A percentile compares a stretch with the other conserved stretches of the same genome.
Evolutionary conservation across 148 eudicot genomes (phyloP).

Genomic region (Polygonum aviculare): DNA sequence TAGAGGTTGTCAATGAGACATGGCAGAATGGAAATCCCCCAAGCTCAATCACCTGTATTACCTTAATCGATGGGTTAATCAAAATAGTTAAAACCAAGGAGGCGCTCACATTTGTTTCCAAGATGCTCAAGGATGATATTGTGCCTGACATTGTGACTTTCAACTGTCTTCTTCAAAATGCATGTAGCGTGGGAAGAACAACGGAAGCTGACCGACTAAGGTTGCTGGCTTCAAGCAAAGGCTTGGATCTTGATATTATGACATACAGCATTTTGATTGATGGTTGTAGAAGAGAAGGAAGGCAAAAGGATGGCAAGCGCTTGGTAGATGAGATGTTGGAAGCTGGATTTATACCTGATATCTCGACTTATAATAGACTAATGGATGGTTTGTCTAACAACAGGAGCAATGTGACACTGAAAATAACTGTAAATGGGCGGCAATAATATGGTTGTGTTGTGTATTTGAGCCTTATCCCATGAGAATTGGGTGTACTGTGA

Average conservation of each 20-base stretch:
- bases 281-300: constrained; percentile 64
- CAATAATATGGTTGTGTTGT: background rate
- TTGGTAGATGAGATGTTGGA: constrained; percentile 91
- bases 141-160: constrained; percentile 74
- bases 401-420: background rate
- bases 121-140: constrained; percentile 54
- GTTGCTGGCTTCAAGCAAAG: constrained; percentile 68
- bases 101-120: constrained; percentile 39
- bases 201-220: constrained; percentile 63
- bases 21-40: constrained; percentile 67
- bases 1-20: constrained; percentile 49
- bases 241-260: constrained; percentile 52
- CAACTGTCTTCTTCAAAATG: constrained; percentile 65
- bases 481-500: background rate
- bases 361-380: constrained; percentile 62
- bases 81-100: constrained; percentile 31
- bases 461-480: background rate
- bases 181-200: constrained; percentile 44
- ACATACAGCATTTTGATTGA: constrained; percentile 60
- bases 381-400: constrained; percentile 38
- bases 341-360: constrained; percentile 63
- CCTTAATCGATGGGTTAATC: constrained; percentile 71
- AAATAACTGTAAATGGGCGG: background rate
- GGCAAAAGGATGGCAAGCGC: constrained; percentile 53
- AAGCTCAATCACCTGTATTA: constrained; percentile 60